Conservation (phyloP, 768 basidiomycete genomes). For the Pleurotus eryngii region DNA sequence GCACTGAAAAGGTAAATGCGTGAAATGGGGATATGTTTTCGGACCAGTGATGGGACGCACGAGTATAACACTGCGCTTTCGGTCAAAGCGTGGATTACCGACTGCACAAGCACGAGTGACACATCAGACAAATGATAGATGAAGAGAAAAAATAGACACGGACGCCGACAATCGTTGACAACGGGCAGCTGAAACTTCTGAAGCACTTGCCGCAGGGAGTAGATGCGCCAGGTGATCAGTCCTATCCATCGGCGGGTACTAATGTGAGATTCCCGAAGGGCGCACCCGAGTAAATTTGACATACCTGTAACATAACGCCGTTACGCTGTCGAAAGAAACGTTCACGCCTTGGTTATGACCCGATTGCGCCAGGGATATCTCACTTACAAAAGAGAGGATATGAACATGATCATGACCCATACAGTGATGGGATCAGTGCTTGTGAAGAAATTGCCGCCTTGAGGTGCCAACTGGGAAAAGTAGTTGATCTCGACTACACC, state of each 20-base stretch:
- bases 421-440: not conserved
- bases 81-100: not conserved
- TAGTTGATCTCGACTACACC: not conserved
- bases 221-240: conserved; percentile 1
- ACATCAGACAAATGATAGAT: no score
- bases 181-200: not conserved
- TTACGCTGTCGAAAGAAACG: not conserved
- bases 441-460: not conserved
- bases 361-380: no score
- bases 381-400: conserved; percentile 1
- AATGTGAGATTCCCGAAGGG: not conserved
- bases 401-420: not conserved
- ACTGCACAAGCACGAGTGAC: not conserved
- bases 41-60: not conserved
- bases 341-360: no score
- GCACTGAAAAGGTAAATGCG: not conserved
- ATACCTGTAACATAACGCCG: not conserved
- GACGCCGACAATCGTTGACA: not conserved
- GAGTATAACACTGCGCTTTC: not conserved
- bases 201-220: not conserved
- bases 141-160: not conserved
- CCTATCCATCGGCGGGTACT: not conserved
- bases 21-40: no score
- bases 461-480: not conserved
- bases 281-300: not conserved